Percentiles rank a stretch among this genome's conserved stretches.
phyloP scores from a whole-genome alignment of 2,329 filamentous ascomycete genomes.

The Epichloe typhina region DNA sequence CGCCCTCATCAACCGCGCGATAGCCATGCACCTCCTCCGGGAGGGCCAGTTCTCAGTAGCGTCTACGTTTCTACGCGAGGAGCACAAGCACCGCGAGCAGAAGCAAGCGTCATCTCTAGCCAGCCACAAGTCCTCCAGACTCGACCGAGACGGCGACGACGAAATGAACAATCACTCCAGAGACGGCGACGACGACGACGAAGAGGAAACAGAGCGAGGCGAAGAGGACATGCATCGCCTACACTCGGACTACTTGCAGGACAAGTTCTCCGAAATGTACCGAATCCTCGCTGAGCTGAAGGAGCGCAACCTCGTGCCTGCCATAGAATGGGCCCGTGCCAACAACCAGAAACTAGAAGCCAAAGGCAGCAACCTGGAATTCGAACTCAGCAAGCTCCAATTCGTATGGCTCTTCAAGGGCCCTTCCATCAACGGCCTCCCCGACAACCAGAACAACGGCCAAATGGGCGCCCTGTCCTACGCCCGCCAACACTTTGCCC shows the following conservation, averaged over 20 bases:
- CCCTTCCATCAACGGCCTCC: slow-evolving; percentile 36
- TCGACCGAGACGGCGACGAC: slow-evolving; percentile 20
- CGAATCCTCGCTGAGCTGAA: slow-evolving; percentile 69
- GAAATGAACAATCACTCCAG: slow-evolving; percentile 14
- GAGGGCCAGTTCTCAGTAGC: slow-evolving; percentile 90
- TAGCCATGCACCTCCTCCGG: slow-evolving; percentile 89
- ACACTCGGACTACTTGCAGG: slow-evolving; percentile 46
- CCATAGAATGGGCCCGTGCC: slow-evolving; percentile 72
- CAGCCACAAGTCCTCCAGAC: slow-evolving; percentile 8
- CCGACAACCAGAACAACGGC: slow-evolving; percentile 41
- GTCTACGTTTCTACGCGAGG: slow-evolving; percentile 70
- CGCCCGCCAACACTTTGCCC: slow-evolving; percentile 57
- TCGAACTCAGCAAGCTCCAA: slow-evolving; percentile 81
- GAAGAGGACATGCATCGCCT: slow-evolving; percentile 14
- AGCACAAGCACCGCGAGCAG: slow-evolving; percentile 23
- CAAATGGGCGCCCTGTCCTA: slow-evolving; percentile 59
- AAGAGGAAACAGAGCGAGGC: slow-evolving; percentile 6
- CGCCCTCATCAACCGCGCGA: slow-evolving; percentile 75
- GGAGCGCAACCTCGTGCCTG: slow-evolving; percentile 60
- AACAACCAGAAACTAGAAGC: slow-evolving; percentile 61
- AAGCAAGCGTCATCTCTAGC: slow-evolving; percentile 8
- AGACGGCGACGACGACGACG: slow-evolving; percentile 13
- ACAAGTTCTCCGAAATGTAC: slow-evolving; percentile 83
- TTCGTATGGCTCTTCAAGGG: slow-evolving; percentile 81
- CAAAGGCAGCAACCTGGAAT: slow-evolving; percentile 85